Percentiles rank a stretch among this genome's conserved stretches.
Conservation (phyloP, 2,329 filamentous ascomycete species). For the Sclerotinia borealis region DNA sequence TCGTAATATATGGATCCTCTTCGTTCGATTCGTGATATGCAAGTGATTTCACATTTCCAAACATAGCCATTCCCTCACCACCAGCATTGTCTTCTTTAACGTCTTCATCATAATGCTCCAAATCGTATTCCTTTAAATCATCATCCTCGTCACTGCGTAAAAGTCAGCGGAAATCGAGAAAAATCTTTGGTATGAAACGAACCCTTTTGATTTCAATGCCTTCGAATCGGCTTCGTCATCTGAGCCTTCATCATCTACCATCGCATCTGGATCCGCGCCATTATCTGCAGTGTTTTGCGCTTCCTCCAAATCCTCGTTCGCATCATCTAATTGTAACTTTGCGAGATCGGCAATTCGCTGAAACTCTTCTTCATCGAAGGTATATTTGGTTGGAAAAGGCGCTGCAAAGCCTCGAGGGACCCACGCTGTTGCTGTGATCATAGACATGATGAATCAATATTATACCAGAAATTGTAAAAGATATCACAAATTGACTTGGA, state of each 20-base stretch:
- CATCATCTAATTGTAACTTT: constrained; percentile 70
- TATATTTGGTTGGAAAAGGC: constrained; percentile 51
- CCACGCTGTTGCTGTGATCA: constrained; percentile 55
- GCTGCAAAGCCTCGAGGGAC: constrained; percentile 53
- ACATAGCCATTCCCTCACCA: constrained; percentile 78
- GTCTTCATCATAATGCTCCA: constrained; percentile 93
- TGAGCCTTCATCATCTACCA: constrained; percentile 36
- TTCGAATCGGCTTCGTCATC: constrained; percentile 29
- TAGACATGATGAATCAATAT: constrained; percentile 33
- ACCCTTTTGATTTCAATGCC: constrained; percentile 36
- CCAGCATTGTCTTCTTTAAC: constrained; percentile 56
- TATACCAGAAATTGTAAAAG: not conserved
- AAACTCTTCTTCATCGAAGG: constrained; percentile 53
- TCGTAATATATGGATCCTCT: constrained; percentile 93
- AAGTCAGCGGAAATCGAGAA: constrained; percentile 25
- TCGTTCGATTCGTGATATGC: constrained; percentile 92
- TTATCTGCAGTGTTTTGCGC: constrained; percentile 33
- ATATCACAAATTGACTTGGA: not conserved
- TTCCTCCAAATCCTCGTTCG: constrained; percentile 75
- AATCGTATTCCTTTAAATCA: constrained; percentile 90
- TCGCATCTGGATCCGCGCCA: constrained; percentile 32
- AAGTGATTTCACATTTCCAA: constrained; percentile 88
- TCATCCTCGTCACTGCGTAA: constrained; percentile 58
- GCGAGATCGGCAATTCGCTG: constrained; percentile 52
- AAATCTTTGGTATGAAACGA: constrained; percentile 28